These are phyloP conservation scores for Neonectria neomacrospora DNA, from an alignment of 2,329 filamentous ascomycete genomes.

Conservation along the genomic window DNA sequence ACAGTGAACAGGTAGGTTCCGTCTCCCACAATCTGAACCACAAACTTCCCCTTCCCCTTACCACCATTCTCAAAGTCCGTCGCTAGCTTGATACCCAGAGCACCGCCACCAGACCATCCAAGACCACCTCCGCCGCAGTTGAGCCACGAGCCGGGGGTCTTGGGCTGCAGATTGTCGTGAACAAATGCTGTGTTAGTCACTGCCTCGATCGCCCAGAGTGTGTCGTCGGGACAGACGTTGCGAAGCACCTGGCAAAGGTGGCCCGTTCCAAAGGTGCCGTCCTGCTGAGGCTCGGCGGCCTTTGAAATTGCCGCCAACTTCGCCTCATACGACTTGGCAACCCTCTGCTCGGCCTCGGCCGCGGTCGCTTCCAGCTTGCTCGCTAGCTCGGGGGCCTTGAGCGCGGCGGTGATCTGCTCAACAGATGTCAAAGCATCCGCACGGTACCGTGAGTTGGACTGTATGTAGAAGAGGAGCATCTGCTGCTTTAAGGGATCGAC, in stretches of 20 bases:
- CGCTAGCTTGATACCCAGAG: conserved; percentile 81
- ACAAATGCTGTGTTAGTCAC: conserved; percentile 78
- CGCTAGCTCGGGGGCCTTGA: conserved; percentile 60
- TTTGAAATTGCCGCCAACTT: conserved; percentile 69
- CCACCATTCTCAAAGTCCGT: conserved; percentile 54
- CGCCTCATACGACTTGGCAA: conserved; percentile 68
- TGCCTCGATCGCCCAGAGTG: conserved; percentile 81
- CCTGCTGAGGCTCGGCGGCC: conserved; percentile 65
- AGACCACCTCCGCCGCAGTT: conserved; percentile 85
- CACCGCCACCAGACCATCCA: conserved; percentile 82
- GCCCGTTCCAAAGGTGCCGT: conserved; percentile 62
- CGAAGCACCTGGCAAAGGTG: conserved; percentile 49
- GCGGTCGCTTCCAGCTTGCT: conserved; percentile 49
- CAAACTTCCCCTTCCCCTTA: conserved; percentile 60
- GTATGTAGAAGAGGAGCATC: conserved; percentile 79
- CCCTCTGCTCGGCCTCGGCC: conserved; percentile 50
- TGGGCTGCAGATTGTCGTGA: conserved; percentile 76
- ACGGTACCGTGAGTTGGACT: conserved; percentile 71
- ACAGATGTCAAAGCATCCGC: conserved; percentile 74
- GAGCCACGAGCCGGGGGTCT: conserved; percentile 77
- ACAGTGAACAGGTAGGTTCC: conserved; percentile 67
- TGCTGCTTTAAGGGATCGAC: conserved; percentile 75
- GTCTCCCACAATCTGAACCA: conserved; percentile 67
- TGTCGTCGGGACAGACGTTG: conserved; percentile 56
- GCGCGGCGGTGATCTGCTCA: conserved; percentile 73